These are phyloP conservation scores for Zymoseptoria tritici DNA, from an alignment of 2,329 filamentous ascomycete species.

Conservation along the genomic window DNA sequence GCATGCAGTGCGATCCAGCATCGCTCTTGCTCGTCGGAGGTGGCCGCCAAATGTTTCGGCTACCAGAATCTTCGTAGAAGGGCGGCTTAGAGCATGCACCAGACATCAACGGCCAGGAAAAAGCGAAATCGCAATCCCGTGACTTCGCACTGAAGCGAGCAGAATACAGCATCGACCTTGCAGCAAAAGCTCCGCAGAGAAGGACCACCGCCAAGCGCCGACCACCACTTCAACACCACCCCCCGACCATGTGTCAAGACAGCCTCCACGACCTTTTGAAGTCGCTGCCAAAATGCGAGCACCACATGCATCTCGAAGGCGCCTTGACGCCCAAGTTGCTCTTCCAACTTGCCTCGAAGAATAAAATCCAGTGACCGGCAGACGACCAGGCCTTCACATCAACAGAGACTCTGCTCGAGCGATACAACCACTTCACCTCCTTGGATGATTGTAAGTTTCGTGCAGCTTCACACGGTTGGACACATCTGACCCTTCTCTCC, in stretches of 20 bases:
- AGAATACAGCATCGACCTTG: neutral
- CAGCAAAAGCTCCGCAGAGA: neutral
- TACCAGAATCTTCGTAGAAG: neutral
- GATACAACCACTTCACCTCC: constrained; percentile 61
- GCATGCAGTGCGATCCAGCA: neutral
- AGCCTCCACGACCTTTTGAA: constrained; percentile 53
- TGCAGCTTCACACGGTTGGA: neutral
- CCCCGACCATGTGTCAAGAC: constrained; percentile 40
- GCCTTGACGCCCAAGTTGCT: constrained; percentile 63
- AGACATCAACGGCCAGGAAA: neutral
- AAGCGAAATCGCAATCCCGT: too few relatives aligned
- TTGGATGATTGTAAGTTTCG: constrained; percentile 66
- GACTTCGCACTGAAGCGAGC: neutral
- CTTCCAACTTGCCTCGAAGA: constrained; percentile 60
- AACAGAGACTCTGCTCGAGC: constrained; percentile 49
- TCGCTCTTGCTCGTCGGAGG: neutral
- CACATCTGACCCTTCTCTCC: neutral
- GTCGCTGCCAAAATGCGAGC: constrained; percentile 66
- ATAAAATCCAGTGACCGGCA: constrained; percentile 52
- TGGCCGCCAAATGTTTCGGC: neutral
- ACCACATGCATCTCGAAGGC: constrained; percentile 74
- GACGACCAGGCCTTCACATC: constrained; percentile 58
- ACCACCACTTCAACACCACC: neutral
- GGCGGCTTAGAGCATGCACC: neutral
- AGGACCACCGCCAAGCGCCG: neutral